A percentile compares a stretch with the other conserved stretches of the same genome.
These are phyloP conservation scores for Wickerhamiella nectarea DNA, from an alignment of 805 yeast genomes.

Conservation along the genomic window DNA sequence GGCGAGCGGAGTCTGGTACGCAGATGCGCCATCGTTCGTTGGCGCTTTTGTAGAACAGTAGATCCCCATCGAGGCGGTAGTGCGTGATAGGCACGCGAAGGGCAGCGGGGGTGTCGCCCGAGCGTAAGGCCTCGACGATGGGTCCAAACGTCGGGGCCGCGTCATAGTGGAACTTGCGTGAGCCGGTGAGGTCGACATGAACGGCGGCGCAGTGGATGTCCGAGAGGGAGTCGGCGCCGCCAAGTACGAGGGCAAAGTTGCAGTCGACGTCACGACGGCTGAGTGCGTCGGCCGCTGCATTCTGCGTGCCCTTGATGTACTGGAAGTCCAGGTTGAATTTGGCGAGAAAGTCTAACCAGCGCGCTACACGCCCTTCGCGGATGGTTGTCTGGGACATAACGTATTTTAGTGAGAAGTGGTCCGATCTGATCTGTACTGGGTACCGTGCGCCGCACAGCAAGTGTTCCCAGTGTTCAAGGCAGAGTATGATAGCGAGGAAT, in stretches of 20 bases:
- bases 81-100: not conserved
- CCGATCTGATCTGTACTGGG: not conserved
- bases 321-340: not conserved
- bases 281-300: conserved; percentile 1
- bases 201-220: too few relatives aligned
- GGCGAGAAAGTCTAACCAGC: conserved; percentile 2
- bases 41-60: not conserved
- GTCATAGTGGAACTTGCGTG: too few relatives aligned
- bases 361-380: not conserved
- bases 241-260: too few relatives aligned
- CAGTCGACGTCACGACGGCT: not conserved
- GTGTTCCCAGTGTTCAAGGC: not conserved
- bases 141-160: too few relatives aligned
- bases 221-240: too few relatives aligned
- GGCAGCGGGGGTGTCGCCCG: too few relatives aligned
- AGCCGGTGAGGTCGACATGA: too few relatives aligned
- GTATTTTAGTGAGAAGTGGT: not conserved
- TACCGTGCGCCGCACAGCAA: not conserved
- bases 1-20: not conserved
- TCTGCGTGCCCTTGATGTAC: not conserved
- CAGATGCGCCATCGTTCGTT: not conserved
- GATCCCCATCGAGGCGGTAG: not conserved
- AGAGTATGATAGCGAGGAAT: not conserved
- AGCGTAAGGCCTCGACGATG: too few relatives aligned
- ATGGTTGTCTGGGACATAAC: not conserved